Evolutionary conservation across 345 rosid species (phyloP).

Genomic region (Cardamine resedifolia): DNA sequence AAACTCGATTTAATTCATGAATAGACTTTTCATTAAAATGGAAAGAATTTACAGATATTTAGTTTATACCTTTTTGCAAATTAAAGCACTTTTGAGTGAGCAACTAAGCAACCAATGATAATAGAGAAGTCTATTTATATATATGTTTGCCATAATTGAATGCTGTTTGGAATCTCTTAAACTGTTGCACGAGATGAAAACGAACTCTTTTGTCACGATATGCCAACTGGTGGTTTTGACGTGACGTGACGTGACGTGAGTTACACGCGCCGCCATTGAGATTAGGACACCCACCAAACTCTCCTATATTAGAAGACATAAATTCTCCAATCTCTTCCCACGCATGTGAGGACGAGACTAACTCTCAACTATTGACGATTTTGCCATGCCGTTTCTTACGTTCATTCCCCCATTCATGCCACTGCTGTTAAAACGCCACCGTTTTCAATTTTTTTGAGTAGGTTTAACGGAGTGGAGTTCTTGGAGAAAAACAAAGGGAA

Average conservation of each 20-base stretch:
- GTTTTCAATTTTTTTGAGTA: slow-evolving; percentile 7
- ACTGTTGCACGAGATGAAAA: slow-evolving; percentile 9
- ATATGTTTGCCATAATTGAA: slow-evolving; percentile 19
- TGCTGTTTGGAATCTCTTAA: slow-evolving; percentile 28
- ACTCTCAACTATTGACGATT: not conserved
- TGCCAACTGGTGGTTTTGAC: slow-evolving; percentile 16
- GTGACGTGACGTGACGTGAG: slow-evolving; percentile 33
- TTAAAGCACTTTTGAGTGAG: slow-evolving; percentile 17
- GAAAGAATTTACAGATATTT: not conserved
- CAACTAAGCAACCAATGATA: slow-evolving; percentile 13
- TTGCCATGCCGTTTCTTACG: not conserved
- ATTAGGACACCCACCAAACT: slow-evolving; percentile 23
- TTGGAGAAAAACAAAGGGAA: slow-evolving; percentile 57
- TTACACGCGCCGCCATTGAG: slow-evolving; percentile 31
- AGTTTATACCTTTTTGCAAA: not conserved
- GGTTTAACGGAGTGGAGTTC: slow-evolving; percentile 61
- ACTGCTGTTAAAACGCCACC: not conserved
- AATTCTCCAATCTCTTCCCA: slow-evolving; percentile 8
- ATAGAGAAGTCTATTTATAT: slow-evolving; percentile 24
- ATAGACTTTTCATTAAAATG: not conserved
- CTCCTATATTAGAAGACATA: slow-evolving; percentile 24
- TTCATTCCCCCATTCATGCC: not conserved
- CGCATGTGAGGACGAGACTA: slow-evolving; percentile 36
- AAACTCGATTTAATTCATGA: slow-evolving; percentile 14
- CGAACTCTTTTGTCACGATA: slow-evolving; percentile 9